phyloP scores from a whole-genome alignment of 169 alveolate species.

The Eimeria necatrix region DNA sequence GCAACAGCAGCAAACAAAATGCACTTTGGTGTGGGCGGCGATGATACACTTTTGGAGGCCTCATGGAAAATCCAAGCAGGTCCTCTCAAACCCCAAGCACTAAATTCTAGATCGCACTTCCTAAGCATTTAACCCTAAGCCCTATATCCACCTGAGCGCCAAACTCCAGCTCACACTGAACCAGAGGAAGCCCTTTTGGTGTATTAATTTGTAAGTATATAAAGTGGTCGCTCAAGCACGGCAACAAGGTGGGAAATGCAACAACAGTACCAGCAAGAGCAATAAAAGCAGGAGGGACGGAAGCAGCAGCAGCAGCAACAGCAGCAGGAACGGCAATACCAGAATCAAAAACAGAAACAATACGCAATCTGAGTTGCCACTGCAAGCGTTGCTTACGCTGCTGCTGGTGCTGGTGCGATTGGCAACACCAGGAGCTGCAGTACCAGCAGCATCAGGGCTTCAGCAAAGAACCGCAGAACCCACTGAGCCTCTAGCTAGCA shows the following conservation, averaged over 20 bases:
- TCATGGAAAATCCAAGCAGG: slow-evolving; percentile 63
- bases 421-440: background rate
- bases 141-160: background rate
- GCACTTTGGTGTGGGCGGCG: slow-evolving; percentile 72
- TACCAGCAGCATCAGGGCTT: background rate
- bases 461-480: background rate
- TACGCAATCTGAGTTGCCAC: background rate
- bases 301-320: background rate
- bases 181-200: no score
- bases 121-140: background rate
- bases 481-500: background rate
- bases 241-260: background rate
- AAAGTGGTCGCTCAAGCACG: background rate
- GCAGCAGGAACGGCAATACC: background rate
- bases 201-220: no score
- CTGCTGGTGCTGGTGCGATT: background rate
- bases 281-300: background rate
- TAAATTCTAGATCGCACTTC: slow-evolving; percentile 3
- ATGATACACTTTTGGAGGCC: slow-evolving; percentile 69
- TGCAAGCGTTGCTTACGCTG: background rate
- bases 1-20: background rate
- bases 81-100: slow-evolving; percentile 1
- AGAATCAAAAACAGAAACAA: background rate
- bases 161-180: background rate
- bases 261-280: background rate